Conservation (phyloP, 2,329 filamentous ascomycete genomes). For the Ceratocystis papillata region DNA sequence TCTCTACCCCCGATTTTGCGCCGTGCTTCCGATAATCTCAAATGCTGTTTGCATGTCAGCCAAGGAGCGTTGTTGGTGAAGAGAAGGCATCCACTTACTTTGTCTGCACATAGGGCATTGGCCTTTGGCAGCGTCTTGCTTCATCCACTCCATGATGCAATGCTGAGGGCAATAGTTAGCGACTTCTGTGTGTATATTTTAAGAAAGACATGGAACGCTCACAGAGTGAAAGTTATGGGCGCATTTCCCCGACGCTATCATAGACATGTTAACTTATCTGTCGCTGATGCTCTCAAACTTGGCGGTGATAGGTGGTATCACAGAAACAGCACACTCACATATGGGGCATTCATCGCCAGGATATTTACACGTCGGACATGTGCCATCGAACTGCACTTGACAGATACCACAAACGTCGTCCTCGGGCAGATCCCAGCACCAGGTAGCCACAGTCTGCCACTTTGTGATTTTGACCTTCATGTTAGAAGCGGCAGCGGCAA, state of each 20-base stretch:
- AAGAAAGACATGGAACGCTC: conserved; percentile 27
- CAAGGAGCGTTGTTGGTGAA: not conserved
- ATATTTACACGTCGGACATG: conserved; percentile 95
- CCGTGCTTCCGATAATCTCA: not conserved
- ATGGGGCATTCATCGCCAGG: conserved; percentile 92
- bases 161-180: conserved; percentile 46
- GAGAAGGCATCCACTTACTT: conserved; percentile 43
- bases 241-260: conserved; percentile 81
- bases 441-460: conserved; percentile 90
- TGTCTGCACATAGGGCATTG: conserved; percentile 98
- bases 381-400: conserved; percentile 94
- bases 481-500: not conserved
- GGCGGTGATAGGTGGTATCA: not conserved
- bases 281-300: conserved; percentile 16
- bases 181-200: conserved; percentile 25
- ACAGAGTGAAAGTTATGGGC: conserved; percentile 98
- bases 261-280: not conserved
- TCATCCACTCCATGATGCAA: conserved; percentile 92
- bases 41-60: conserved; percentile 19
- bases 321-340: conserved; percentile 45
- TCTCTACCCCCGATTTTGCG: not conserved
- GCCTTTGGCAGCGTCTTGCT: conserved; percentile 83
- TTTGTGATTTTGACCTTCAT: conserved; percentile 96
- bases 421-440: conserved; percentile 95
- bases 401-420: conserved; percentile 98